phyloP scores from a whole-genome alignment of 306 rosid species.

The Boehmeria nivea region DNA sequence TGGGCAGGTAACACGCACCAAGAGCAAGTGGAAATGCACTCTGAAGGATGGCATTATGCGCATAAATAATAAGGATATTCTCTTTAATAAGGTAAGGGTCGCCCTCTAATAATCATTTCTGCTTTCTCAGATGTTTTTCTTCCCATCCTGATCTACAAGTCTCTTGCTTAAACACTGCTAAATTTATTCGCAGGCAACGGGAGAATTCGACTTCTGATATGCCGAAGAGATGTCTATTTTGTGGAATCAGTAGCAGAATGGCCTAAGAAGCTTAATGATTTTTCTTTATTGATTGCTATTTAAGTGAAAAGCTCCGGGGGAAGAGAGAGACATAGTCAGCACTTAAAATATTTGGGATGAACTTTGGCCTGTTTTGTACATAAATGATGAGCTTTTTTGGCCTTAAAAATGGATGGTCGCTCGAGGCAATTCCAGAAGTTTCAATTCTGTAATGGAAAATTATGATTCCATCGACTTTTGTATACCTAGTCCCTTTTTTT shows the following conservation, averaged over 20 bases:
- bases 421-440: conserved; percentile 39
- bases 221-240: conserved; percentile 19
- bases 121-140: no score
- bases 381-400: conserved; percentile 62
- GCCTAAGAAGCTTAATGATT: conserved; percentile 23
- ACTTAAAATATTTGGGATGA: conserved; percentile 34
- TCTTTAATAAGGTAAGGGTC: conserved; percentile 76
- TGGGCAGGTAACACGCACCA: conserved; percentile 87
- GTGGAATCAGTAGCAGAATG: conserved; percentile 21
- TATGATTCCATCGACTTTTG: conserved; percentile 41
- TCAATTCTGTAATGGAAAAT: conserved; percentile 45
- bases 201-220: conserved; percentile 94
- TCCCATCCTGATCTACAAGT: no score
- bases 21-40: conserved; percentile 97
- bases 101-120: conserved; percentile 9
- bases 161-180: conserved; percentile 11
- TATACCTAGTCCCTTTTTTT: conserved; percentile 42
- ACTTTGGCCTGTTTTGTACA: conserved; percentile 70
- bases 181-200: conserved; percentile 64
- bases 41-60: conserved; percentile 97
- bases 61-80: conserved; percentile 88
- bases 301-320: conserved; percentile 41
- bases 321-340: conserved; percentile 45
- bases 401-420: conserved; percentile 40
- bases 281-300: conserved; percentile 48